Evolutionary conservation across 2,329 filamentous ascomycete species (phyloP), one percentile per base, ranked within the genome.

Genomic region (Coleophoma crateriformis): DNA sequence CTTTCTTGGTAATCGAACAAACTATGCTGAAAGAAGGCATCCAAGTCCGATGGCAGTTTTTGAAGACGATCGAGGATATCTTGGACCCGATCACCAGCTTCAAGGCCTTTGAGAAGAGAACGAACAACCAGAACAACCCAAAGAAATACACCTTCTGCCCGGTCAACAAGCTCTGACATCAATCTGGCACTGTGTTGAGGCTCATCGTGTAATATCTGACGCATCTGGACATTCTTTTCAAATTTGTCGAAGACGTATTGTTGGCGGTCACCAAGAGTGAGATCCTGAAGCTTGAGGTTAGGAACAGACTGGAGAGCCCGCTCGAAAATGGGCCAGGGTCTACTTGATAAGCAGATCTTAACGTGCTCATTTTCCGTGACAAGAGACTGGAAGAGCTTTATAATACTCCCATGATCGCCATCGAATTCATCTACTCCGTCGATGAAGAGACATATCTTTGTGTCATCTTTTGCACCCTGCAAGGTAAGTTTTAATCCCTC

Each of bases 291-390:
- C n/a, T 43, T 37, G 12, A 64, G 49, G 11, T 43, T 53, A 3
- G 55, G 54, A 4, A 27, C 50, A 4, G 42, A 5, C 7, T 7
- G 17, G 42, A 58, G 61, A 3, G 46, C 53, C 14, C 60, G 56
- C 27, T 52, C 41, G 44, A 64, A 64, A 7, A 52, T 49, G 14
- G 54, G 54, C 56, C 55, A 60, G 0, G 59, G 61, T 14, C 62
- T 46, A 27, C 60, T 64, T n/a, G 55, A 57, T 4, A 56, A 41
- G 20, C 57, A 60, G 17, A 62, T 33, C 40, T 62, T 63, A 42
- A 60, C 43, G 33, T 50, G 47, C 12, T 41, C 35, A 20, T 27
- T 12, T 10, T 40, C 14, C 1, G 15, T 12, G 3, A 20, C 48
- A 8, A 51, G 32, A 27, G 45, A 15, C 10, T 45, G 27, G 27